These are phyloP conservation scores for Lachnellula willkommii DNA, from an alignment of 2,329 filamentous ascomycete genomes.

Conservation along the genomic window DNA sequence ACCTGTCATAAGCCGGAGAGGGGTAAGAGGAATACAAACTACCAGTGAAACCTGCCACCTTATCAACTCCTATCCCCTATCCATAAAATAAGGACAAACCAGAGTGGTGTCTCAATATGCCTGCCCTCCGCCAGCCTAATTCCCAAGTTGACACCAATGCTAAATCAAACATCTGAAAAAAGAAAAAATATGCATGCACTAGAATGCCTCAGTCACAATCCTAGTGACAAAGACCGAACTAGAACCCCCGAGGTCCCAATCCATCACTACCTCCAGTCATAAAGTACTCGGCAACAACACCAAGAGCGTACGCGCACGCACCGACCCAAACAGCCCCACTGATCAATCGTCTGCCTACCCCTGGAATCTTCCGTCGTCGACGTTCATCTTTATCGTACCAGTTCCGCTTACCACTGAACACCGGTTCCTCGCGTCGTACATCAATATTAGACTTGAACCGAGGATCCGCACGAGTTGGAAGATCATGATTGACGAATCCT, in stretches of 20 bases:
- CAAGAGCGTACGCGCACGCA: conserved; percentile 52
- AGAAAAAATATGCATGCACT: neutral
- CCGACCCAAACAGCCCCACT: conserved; percentile 51
- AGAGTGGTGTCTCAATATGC: no score
- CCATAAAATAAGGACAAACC: no score
- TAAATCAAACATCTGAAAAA: neutral
- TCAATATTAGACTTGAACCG: conserved; percentile 41
- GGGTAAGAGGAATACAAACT: no score
- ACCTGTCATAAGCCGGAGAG: no score
- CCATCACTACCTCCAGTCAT: conserved; percentile 43
- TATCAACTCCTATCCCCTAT: no score
- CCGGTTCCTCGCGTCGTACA: conserved; percentile 42
- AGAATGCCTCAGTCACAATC: neutral
- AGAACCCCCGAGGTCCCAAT: conserved; percentile 30
- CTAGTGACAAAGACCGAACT: neutral
- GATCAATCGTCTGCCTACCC: conserved; percentile 43
- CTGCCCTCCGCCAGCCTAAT: no score
- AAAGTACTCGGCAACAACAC: conserved; percentile 54
- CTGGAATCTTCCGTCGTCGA: conserved; percentile 33
- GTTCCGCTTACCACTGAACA: conserved; percentile 40
- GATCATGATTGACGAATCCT: conserved; percentile 59
- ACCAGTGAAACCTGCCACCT: no score
- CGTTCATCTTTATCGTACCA: conserved; percentile 24
- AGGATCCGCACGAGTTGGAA: conserved; percentile 33
- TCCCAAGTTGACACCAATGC: no score